A percentile compares a stretch with the other conserved stretches of the same genome.
Conservation (phyloP, 805 yeast species). For the Metschnikowia dekortorum region DNA sequence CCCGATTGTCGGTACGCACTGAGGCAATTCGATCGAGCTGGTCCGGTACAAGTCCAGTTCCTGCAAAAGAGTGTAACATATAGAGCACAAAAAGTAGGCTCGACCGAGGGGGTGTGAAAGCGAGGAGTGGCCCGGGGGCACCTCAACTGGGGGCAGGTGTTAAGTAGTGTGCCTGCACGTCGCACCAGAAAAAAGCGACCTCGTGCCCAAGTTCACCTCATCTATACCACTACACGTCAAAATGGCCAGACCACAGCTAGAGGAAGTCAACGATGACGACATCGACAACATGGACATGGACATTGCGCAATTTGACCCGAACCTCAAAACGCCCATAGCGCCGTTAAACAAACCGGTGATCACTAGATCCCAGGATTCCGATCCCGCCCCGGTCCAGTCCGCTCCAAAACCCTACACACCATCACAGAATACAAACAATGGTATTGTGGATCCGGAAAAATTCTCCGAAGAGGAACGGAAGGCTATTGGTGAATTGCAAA, state of each 20-base stretch:
- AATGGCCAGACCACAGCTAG: slow-evolving; percentile 59
- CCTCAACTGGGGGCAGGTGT: too few relatives aligned
- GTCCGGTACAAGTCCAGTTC: too few relatives aligned
- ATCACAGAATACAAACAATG: slow-evolving; percentile 3
- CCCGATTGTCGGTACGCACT: too few relatives aligned
- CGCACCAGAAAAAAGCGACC: slow-evolving; percentile 1
- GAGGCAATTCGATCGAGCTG: too few relatives aligned
- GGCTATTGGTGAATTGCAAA: slow-evolving; percentile 64
- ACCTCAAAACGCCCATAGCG: slow-evolving; percentile 62
- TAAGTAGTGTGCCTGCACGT: not conserved
- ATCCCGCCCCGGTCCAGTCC: slow-evolving; percentile 12
- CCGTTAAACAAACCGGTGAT: slow-evolving; percentile 56
- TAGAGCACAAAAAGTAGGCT: too few relatives aligned
- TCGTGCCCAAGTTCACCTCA: not conserved
- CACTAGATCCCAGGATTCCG: slow-evolving; percentile 55
- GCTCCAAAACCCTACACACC: not conserved
- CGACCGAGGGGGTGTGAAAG: too few relatives aligned
- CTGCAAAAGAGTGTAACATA: too few relatives aligned
- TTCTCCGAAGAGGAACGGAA: slow-evolving; percentile 40
- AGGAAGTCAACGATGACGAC: slow-evolving; percentile 78
- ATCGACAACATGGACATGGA: slow-evolving; percentile 93
- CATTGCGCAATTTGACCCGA: slow-evolving; percentile 80
- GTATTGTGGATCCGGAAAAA: slow-evolving; percentile 14
- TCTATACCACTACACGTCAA: not conserved
- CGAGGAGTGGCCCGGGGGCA: too few relatives aligned